These are phyloP conservation scores for Juncus inflexus DNA, from an alignment of 176 grass and related monocot genomes.

Conservation along the genomic window DNA sequence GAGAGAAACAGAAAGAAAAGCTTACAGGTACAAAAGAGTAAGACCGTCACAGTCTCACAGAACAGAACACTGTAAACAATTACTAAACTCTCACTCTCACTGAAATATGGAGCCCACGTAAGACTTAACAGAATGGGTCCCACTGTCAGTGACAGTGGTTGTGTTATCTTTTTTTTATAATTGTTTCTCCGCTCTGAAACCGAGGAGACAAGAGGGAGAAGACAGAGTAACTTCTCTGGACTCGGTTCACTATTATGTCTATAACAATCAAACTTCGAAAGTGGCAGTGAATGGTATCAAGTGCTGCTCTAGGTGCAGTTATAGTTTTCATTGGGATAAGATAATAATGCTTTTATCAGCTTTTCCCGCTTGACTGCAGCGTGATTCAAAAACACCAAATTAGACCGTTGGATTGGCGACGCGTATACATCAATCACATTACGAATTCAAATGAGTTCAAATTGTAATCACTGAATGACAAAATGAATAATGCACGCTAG, in stretches of 20 bases:
- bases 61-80: background rate
- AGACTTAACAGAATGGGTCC: background rate
- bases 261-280: background rate
- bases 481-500: background rate
- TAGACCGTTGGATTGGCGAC: background rate
- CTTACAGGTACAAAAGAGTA: too few relatives aligned
- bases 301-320: constrained; percentile 1
- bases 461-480: constrained; percentile 15
- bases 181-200: constrained; percentile 1
- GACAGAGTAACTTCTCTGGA: background rate
- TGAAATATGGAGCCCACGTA: background rate
- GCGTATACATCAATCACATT: background rate
- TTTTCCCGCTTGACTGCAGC: constrained; percentile 1
- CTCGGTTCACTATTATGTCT: background rate
- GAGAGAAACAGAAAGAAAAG: background rate
- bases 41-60: too few relatives aligned
- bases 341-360: background rate
- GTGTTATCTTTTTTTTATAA: background rate
- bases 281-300: background rate
- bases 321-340: background rate
- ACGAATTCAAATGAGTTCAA: constrained; percentile 16
- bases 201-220: constrained; percentile 7
- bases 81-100: background rate
- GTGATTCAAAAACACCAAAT: constrained; percentile 15
- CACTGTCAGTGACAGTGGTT: background rate